Evolutionary conservation across 805 yeast genomes (phyloP), one percentile per base, ranked within the genome.

Genomic region (Starmerella asiatica): DNA sequence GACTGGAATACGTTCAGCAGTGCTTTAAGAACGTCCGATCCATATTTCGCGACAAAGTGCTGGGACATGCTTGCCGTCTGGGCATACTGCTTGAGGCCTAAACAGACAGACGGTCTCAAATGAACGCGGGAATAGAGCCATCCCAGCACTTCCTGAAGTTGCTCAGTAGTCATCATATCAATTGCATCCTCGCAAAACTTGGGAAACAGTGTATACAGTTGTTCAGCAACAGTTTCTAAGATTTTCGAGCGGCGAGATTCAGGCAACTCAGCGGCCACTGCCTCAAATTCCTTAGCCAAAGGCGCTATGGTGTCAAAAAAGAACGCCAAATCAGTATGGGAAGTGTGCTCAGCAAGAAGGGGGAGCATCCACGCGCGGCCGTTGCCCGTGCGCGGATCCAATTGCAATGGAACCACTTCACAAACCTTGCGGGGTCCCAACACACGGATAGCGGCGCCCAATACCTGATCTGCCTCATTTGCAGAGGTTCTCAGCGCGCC

Each of bases 281-380:
- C 46, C 20, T 48, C 52, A 29, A 64, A 51, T 19, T 51, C 43
- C 21, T 56, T 55, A n/a, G 58, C 54, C 29, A 77, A 58, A 21
- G 97, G 97, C 14, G 79, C 58, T 38, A 91, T 69, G 29, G 75
- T 65, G 18, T 60, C 59, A 43, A 70, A 68, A 60, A 74, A 91
- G 55, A 68, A 82, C 0, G 69, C 63, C 40, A 91, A 64, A 34
- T 69, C 67, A 2, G 96, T 79, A 52, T 74, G 70, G 51, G 76
- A 71, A 21, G 84, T 79, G 53, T 82, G 76, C 53, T 86, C 96
- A 62, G 96, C 78, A 45, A 91, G 69, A 26, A 91, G 57, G 9
- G 98, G 98, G 48, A 91, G 69, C 51, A 91, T 56, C 96, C 97
- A 91, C 34, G 96, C 96, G 56, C 97, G 73, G 34, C 96, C 96